Percentiles rank a stretch among this genome's conserved stretches.
These are phyloP conservation scores for Carex scoparia DNA, from an alignment of 176 grass and related monocot genomes.

Conservation along the genomic window DNA sequence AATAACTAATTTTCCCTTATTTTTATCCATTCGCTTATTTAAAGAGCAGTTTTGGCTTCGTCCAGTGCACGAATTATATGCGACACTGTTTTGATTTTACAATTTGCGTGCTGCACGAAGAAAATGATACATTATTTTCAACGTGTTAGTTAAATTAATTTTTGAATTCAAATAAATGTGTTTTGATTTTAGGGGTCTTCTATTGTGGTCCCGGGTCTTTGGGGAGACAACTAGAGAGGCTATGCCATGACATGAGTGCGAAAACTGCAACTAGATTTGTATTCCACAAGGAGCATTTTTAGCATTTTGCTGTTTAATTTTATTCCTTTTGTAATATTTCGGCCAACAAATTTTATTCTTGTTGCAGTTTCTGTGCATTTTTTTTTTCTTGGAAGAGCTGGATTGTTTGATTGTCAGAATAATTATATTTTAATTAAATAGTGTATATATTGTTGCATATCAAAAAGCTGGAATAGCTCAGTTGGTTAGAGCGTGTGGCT, in stretches of 20 bases:
- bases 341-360: background rate
- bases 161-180: slow-evolving; percentile 16
- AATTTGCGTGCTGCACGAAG: no score
- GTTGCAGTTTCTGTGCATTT: background rate
- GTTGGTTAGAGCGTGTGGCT: slow-evolving; percentile 76
- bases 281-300: slow-evolving; percentile 98
- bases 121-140: background rate
- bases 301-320: background rate
- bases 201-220: slow-evolving; percentile 78
- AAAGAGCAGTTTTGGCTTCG: no score
- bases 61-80: no score
- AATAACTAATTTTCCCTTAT: no score
- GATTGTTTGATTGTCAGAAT: background rate
- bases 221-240: slow-evolving; percentile 68
- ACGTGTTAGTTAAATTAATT: slow-evolving; percentile 12
- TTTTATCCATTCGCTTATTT: no score
- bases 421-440: no score
- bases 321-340: background rate
- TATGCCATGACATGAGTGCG: slow-evolving; percentile 63
- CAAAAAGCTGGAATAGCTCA: slow-evolving; percentile 67
- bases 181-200: slow-evolving; percentile 68
- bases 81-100: no score
- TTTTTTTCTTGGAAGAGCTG: background rate
- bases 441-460: no score
- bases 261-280: slow-evolving; percentile 71